phyloP scores from a whole-genome alignment of 306 rosid species.

The Cucurbita moschata region DNA sequence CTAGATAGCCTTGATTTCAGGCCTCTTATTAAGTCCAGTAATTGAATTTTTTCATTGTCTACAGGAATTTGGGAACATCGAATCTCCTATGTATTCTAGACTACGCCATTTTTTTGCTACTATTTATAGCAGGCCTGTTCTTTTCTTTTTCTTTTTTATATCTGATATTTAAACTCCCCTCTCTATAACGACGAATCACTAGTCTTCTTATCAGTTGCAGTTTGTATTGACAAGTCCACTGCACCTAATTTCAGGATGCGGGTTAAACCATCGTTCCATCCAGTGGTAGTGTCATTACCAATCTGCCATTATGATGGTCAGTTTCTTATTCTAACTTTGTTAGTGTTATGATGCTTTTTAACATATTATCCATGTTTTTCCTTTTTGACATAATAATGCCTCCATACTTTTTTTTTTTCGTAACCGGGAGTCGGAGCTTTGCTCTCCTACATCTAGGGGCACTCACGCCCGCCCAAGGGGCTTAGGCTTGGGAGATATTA shows the following conservation, averaged over 20 bases:
- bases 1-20: not conserved
- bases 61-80: constrained; percentile 87
- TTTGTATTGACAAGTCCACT: constrained; percentile 4
- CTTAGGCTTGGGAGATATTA: too few species aligned
- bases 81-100: constrained; percentile 75
- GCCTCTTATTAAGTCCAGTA: not conserved
- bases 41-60: not conserved
- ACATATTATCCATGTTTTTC: not conserved
- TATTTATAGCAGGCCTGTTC: constrained; percentile 53
- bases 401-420: too few species aligned
- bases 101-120: constrained; percentile 56
- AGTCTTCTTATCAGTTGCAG: not conserved
- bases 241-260: constrained; percentile 51
- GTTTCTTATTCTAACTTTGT: constrained; percentile 10
- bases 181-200: not conserved
- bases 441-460: too few species aligned
- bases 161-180: not conserved
- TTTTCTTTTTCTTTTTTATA: not conserved
- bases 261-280: constrained; percentile 48
- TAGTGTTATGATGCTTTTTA: not conserved
- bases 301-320: constrained; percentile 80
- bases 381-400: too few species aligned
- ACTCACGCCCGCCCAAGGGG: too few species aligned
- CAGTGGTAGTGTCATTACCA: constrained; percentile 65
- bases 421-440: too few species aligned